phyloP scores from a whole-genome alignment of 2,329 filamentous ascomycete species.

The Aspergillus amoenus region DNA sequence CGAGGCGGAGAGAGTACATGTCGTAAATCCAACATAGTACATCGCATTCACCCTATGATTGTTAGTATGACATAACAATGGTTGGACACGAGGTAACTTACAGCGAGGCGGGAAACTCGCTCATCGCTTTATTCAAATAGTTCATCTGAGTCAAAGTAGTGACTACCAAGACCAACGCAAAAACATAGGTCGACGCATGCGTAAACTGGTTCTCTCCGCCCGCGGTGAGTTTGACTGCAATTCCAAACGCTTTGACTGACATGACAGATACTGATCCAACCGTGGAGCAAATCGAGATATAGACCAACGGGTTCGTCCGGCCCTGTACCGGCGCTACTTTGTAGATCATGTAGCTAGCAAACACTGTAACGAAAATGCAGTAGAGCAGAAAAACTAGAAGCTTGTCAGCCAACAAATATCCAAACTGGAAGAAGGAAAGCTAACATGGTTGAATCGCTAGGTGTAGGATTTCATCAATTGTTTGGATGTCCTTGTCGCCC shows the following conservation, averaged over 20 bases:
- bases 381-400: conserved; percentile 81
- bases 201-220: conserved; percentile 92
- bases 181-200: conserved; percentile 94
- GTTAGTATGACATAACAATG: not conserved
- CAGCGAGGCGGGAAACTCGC: conserved; percentile 97
- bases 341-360: conserved; percentile 95
- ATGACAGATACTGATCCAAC: conserved; percentile 98
- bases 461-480: conserved; percentile 85
- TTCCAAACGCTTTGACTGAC: conserved; percentile 98
- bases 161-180: conserved; percentile 85
- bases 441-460: conserved; percentile 89
- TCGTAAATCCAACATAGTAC: conserved; percentile 98
- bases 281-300: conserved; percentile 95
- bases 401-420: not conserved
- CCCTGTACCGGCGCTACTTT: conserved; percentile 84
- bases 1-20: conserved; percentile 86
- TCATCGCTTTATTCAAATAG: conserved; percentile 98
- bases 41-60: conserved; percentile 78
- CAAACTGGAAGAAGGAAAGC: conserved; percentile 20
- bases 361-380: conserved; percentile 73
- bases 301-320: conserved; percentile 93
- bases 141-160: conserved; percentile 99
- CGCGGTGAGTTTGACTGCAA: conserved; percentile 92
- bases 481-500: conserved; percentile 85
- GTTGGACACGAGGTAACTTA: conserved; percentile 50